Evolutionary conservation across 257 asterid species (phyloP).

Genomic region (Nicotiana otophora): DNA sequence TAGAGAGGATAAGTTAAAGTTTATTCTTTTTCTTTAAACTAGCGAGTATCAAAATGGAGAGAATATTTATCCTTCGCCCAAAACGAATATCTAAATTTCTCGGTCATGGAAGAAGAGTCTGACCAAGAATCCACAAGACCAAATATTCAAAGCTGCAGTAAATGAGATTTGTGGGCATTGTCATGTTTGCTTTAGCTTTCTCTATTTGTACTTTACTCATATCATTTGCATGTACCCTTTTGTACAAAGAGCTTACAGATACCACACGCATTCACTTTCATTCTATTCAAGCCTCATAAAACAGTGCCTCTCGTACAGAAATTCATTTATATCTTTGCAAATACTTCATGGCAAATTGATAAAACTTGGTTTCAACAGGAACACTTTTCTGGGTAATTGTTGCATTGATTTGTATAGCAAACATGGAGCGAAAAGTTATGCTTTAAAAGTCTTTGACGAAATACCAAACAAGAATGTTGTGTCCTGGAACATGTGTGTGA

Average conservation of each 20-base stretch:
- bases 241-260: constrained; percentile 26
- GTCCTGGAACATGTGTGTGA: constrained; percentile 65
- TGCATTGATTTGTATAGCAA: constrained; percentile 43
- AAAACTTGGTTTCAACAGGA: constrained; percentile 41
- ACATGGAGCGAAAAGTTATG: constrained; percentile 33
- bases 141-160: not conserved
- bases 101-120: not conserved
- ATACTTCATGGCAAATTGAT: constrained; percentile 47
- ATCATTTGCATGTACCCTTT: constrained; percentile 42
- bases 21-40: not conserved
- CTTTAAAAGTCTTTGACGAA: constrained; percentile 44
- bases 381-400: constrained; percentile 48
- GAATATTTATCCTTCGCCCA: not conserved
- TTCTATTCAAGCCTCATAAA: constrained; percentile 29
- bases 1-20: too few relatives aligned
- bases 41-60: not conserved
- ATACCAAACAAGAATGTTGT: constrained; percentile 34
- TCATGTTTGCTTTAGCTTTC: not conserved
- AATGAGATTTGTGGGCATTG: not conserved
- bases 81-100: not conserved
- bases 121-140: not conserved
- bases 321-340: constrained; percentile 38
- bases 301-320: constrained; percentile 23
- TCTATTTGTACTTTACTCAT: not conserved
- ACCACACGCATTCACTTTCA: constrained; percentile 29